Base-by-base conservation (phyloP, 345 rosid species). In the Euphorbia tirucalli region DNA sequence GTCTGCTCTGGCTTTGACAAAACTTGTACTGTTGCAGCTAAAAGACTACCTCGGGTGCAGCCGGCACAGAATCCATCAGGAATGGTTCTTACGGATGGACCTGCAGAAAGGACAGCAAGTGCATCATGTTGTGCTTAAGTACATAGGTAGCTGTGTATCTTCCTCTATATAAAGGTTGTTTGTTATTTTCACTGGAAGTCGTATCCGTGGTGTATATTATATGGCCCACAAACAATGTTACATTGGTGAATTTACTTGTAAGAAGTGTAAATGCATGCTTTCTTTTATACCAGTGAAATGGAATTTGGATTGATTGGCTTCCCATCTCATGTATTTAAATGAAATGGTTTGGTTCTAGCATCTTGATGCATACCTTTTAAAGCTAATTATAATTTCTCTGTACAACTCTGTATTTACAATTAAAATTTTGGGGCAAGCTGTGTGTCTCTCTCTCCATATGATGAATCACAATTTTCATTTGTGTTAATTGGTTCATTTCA, bases 71-170 rank as follows among this genome's bases (percentile, higher is more conserved):
- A 90, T 75, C 92, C 93, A 7, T 76, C 96, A 0, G 97, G 97
- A 70, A 88, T 92, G 97, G 93, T 92, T 84, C 87, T 95, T 25
- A 89, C 86, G 82, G 96, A 92, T 59, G 85, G 91, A 78, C 85
- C 91, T 30, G 82, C 85, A 27, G 96, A 89, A 59, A 87, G 89
- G 81, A 76, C 90, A 11, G 91, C 78, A 13, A 74, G 78, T 65
- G 80, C 96, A 82, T 87, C 99, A 8, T 95, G 99, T 75, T 95
- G 99, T 78, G 78, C 88, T 72, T 95, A 83, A 81, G 22, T 57
- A 76, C 39, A 37, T 11, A 3, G 63, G 31, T 68, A 21, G 44
- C n/a, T 57, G 3, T 69, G 80, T 73, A 81, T 72, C 73, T 69
- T 78, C 77, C 9, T 37, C 41, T 37, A 3, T 37, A 37, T 68